phyloP scores from a whole-genome alignment of 176 grass and related monocot species.

The Paspalum vaginatum region DNA sequence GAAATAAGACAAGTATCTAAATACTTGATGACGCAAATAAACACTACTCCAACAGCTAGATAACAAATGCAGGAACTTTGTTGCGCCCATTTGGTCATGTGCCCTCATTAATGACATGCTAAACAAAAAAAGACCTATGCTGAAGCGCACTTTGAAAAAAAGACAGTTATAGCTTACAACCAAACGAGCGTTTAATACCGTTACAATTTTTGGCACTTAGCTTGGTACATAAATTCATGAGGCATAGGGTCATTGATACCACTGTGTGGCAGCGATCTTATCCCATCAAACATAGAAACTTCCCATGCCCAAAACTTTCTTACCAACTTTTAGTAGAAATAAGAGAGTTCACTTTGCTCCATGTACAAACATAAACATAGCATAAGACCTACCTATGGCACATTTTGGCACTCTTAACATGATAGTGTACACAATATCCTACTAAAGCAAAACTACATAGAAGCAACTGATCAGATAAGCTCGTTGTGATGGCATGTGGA shows the following conservation, averaged over 20 bases:
- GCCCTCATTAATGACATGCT: slow-evolving; percentile 22
- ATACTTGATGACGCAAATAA: slow-evolving; percentile 1
- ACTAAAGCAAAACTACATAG: slow-evolving; percentile 12
- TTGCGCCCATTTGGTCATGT: slow-evolving; percentile 24
- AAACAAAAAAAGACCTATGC: slow-evolving; percentile 11
- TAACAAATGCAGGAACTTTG: slow-evolving; percentile 28
- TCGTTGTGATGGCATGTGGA: not conserved
- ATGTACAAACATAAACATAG: slow-evolving; percentile 4
- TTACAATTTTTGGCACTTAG: slow-evolving; percentile 1
- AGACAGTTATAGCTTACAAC: not conserved
- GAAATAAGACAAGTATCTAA: slow-evolving; percentile 18
- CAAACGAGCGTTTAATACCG: slow-evolving; percentile 12
- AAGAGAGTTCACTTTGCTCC: not conserved
- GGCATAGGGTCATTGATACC: not conserved
- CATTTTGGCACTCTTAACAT: not conserved
- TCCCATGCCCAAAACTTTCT: slow-evolving; percentile 8
- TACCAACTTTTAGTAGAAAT: not conserved
- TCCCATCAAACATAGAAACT: not conserved
- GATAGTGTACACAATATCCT: slow-evolving; percentile 3
- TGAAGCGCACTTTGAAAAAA: not conserved
- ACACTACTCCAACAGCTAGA: slow-evolving; percentile 1
- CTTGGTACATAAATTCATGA: not conserved
- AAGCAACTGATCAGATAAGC: slow-evolving; percentile 2
- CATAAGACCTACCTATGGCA: not conserved
- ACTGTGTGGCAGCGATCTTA: not conserved